Evolutionary conservation across 169 alveolate species (phyloP), one percentile per base, ranked within the genome.

Genomic region (Eimeria sp.): DNA sequence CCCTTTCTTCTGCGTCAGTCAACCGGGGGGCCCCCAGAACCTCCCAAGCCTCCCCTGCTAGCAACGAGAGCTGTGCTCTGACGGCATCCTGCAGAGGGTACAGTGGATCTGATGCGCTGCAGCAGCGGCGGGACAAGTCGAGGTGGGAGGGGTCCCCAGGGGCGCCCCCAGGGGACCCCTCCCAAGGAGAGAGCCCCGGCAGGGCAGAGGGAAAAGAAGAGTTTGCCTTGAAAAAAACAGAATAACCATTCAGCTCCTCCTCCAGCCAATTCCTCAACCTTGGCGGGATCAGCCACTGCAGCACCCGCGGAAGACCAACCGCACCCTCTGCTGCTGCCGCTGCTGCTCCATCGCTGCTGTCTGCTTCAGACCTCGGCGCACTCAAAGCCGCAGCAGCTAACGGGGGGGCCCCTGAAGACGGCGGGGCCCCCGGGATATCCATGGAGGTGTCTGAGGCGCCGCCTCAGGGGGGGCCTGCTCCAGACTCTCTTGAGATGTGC

Each of bases 31-130:
- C 89, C 89, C 65, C 65, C 65, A 78, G 34, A 43, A 65, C 63
- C 89, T 78, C 89, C 58, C 58, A 78, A 22, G 89, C 89, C 54
- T 78, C 89, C 22, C 89, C 89, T 13, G 65, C 89, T 13, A 78
- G 89, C 9, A 51, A 58, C 43, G 89, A 25, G 7, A 78, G 65
- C 89, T 78, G 89, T 11, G 89, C 89, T 30, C 27, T 47, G 47
- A 78, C 65, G 7, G 89, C 65, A 9, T 27, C 65, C 30, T 78
- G 65, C n/a, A 78, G 65, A 78, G 89, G 89, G 65, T n/a, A 78
- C 11, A 47, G 67, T 1, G 89, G 65, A 11, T 78, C 47, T 11
- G 47, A 40, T 9, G 25, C 4, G 27, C 86, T 30, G 86, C 61
- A 1, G 3, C 25, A 3, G 65, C 89, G 14, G 9, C 89, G 18